phyloP scores from a whole-genome alignment of 257 asterid genomes.

The Handroanthus guayacan region DNA sequence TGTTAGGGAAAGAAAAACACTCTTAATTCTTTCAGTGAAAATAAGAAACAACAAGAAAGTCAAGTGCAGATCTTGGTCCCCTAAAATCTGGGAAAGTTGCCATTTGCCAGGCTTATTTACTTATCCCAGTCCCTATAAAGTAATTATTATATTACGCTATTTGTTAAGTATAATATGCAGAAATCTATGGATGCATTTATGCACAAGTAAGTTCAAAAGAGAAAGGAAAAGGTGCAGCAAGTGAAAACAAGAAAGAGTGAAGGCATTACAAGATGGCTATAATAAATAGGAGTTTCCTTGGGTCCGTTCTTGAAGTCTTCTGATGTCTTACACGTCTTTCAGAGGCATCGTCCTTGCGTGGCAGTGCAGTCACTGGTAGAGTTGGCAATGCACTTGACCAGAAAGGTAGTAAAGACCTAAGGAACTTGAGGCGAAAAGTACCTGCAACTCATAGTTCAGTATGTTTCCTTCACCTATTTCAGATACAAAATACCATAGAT shows the following conservation, averaged over 20 bases:
- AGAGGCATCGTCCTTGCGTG: constrained; percentile 76
- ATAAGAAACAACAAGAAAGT: too few relatives aligned
- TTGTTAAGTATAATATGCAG: constrained; percentile 4
- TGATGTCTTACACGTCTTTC: constrained; percentile 80
- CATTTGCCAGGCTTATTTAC: not conserved
- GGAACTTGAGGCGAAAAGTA: constrained; percentile 75
- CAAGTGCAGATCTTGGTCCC: not conserved
- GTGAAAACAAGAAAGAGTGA: constrained; percentile 27
- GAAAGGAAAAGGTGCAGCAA: constrained; percentile 11
- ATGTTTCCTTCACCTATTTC: constrained; percentile 15
- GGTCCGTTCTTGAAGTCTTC: constrained; percentile 85
- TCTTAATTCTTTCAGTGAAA: too few relatives aligned
- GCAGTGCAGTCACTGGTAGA: constrained; percentile 92
- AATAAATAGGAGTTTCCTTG: constrained; percentile 85
- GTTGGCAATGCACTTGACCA: constrained; percentile 92
- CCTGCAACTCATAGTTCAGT: constrained; percentile 48
- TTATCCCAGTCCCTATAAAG: not conserved
- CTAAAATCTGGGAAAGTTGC: not conserved
- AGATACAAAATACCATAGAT: not conserved
- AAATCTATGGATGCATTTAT: not conserved
- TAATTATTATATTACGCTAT: not conserved
- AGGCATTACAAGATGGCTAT: constrained; percentile 40
- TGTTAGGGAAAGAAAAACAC: too few relatives aligned
- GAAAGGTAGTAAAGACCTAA: constrained; percentile 90
- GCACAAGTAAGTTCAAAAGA: not conserved